Evolutionary conservation across 2,329 filamentous ascomycete species (phyloP).

Genomic region (Diplodia corticola): DNA sequence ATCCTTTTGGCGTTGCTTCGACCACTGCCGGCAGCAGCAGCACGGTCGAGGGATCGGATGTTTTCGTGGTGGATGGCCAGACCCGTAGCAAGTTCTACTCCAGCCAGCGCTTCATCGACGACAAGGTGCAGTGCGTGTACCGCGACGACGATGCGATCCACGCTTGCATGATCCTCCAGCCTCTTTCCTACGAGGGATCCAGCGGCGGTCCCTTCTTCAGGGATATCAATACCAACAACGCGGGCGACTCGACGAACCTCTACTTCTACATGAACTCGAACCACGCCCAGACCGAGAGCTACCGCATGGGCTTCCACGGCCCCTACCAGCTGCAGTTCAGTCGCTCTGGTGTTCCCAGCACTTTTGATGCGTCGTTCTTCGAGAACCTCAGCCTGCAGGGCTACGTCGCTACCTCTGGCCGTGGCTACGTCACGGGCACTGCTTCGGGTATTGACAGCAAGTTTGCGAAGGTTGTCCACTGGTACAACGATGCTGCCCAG

Average conservation of each 20-base stretch:
- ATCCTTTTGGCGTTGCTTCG: constrained; percentile 49
- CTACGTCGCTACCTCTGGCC: constrained; percentile 56
- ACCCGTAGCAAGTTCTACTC: constrained; percentile 72
- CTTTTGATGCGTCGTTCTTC: constrained; percentile 60
- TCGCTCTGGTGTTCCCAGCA: constrained; percentile 56
- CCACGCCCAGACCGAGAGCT: constrained; percentile 59
- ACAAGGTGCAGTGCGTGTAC: constrained; percentile 63
- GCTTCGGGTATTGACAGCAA: constrained; percentile 56
- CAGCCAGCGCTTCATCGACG: constrained; percentile 69
- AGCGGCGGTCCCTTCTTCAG: constrained; percentile 66
- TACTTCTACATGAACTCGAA: constrained; percentile 65
- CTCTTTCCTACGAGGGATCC: constrained; percentile 57
- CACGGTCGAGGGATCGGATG: constrained; percentile 56
- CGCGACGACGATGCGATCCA: constrained; percentile 51
- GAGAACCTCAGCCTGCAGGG: constrained; percentile 58
- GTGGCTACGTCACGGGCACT: constrained; percentile 62
- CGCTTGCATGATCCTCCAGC: constrained; percentile 61
- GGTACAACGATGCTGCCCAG: constrained; percentile 56
- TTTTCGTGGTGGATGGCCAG: constrained; percentile 60
- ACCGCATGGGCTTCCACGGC: constrained; percentile 64
- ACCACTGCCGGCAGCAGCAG: constrained; percentile 53
- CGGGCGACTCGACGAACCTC: constrained; percentile 57
- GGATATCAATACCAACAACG: constrained; percentile 67
- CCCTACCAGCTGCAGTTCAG: constrained; percentile 65
- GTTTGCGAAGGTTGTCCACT: constrained; percentile 62